phyloP scores from a whole-genome alignment of 1,284 basidiomycete species.

The Peniophora sp. region DNA sequence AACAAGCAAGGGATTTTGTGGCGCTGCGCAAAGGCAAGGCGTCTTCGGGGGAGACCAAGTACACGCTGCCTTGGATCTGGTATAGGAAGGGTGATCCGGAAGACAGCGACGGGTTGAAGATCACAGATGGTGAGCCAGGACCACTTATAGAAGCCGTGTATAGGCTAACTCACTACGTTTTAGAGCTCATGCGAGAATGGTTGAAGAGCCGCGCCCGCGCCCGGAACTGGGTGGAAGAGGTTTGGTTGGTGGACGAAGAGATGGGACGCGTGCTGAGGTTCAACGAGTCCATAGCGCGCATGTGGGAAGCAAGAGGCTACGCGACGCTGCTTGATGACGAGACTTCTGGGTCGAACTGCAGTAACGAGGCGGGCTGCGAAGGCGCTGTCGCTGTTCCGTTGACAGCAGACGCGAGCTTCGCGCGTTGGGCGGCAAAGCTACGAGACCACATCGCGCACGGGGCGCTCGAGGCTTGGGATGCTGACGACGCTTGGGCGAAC shows the following conservation, averaged over 20 bases:
- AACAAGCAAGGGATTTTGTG: not conserved
- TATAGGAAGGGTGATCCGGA: not conserved
- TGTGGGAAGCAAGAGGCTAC: not conserved
- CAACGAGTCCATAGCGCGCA: not conserved
- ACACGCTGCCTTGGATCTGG: conserved; percentile 1
- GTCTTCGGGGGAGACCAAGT: not conserved
- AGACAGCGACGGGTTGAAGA: not conserved
- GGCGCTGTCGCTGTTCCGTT: too few relatives aligned
- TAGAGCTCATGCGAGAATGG: not conserved
- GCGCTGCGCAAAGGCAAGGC: not conserved
- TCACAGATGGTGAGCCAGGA: not conserved
- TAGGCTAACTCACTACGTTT: not conserved
- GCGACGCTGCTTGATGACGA: too few relatives aligned
- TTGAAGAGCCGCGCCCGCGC: not conserved
- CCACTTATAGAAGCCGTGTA: not conserved
- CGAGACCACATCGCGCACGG: too few relatives aligned
- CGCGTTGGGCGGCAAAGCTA: too few relatives aligned
- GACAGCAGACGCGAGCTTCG: too few relatives aligned
- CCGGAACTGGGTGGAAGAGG: not conserved
- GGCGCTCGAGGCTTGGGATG: too few relatives aligned
- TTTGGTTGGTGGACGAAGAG: not conserved
- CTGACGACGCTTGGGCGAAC: too few relatives aligned
- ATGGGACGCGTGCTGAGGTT: not conserved
- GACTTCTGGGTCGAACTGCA: too few relatives aligned
- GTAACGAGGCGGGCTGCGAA: too few relatives aligned